Base-by-base conservation (phyloP, 495 filamentous ascomycete genomes). In the Polyplosphaeria fusca region DNA sequence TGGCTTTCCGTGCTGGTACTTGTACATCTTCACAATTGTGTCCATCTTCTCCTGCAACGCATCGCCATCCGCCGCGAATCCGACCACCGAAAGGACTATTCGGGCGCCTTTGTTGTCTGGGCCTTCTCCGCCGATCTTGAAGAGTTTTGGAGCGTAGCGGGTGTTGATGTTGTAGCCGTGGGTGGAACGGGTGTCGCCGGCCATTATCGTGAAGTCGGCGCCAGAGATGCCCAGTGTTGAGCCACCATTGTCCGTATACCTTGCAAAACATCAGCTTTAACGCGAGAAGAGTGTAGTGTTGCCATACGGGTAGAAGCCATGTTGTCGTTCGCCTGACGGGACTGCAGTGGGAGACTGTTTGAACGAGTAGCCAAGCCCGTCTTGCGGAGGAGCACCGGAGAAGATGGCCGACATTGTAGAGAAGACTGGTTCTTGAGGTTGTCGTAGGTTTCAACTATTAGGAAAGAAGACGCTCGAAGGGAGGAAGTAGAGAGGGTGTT, bases 161-260 rank as follows among this genome's bases (percentile, higher is more conserved):
- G 91, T 89, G 78, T 97, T 95, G 82, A 98, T 98, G 79, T 87
- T 97, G 83, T 97, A 98, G 69, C 93, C 93, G 37, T 86, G 84
- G 40, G 92, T 95, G 53, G 87, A 86, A 63, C 93, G 88, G 53
- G 93, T 98, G 75, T 98, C 93, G 71, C 93, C 93, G 40, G 93
- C 93, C 68, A 98, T 80, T 72, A 98, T 91, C 52, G 90, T 79
- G 78, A 97, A 98, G 75, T 93, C 86, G 68, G 84, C 83, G 63
- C 93, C 93, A 28, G 87, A 84, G 71, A 98, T 97, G 67, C 93
- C 93, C 54, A 98, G 82, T 25, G 93, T 96, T 47, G 89, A 94
- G 63, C 93, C 93, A 60, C 93, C 93, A 68, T 98, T 98, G 76
- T 98, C 93, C 62, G 93, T 91, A 68, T 98, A 98, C 61, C 88